These are phyloP conservation scores for Bryoerythrophyllum caledonicum DNA, from an alignment of 225 moss, liverwort and hornwort genomes.

Conservation along the genomic window DNA sequence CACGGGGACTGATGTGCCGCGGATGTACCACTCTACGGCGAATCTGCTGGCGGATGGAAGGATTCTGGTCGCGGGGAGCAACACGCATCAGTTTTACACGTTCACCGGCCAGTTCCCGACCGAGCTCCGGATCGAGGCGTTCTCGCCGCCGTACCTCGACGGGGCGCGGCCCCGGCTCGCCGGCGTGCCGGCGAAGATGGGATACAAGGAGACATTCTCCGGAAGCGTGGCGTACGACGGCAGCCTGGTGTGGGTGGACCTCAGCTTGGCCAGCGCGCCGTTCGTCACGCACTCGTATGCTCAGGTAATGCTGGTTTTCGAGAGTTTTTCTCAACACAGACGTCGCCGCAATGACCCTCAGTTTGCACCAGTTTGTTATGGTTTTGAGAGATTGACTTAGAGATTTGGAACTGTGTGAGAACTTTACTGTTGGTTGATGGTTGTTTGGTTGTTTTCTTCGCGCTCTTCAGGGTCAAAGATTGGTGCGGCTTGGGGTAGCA, in stretches of 20 bases:
- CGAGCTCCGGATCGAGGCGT: constrained; percentile 53
- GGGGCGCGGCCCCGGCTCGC: constrained; percentile 25
- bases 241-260: constrained; percentile 19
- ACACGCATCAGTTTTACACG: constrained; percentile 55
- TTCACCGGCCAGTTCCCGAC: constrained; percentile 46
- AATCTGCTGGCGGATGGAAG: constrained; percentile 51
- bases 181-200: background rate
- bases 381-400: too few relatives aligned
- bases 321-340: too few relatives aligned
- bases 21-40: constrained; percentile 55
- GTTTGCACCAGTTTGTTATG: too few relatives aligned
- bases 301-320: constrained; percentile 24
- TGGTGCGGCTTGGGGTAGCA: constrained; percentile 39
- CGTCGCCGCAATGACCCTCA: too few relatives aligned
- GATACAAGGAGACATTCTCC: constrained; percentile 24
- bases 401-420: too few relatives aligned
- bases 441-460: background rate
- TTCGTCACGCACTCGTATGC: constrained; percentile 64
- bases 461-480: constrained; percentile 42
- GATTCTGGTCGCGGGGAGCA: constrained; percentile 50
- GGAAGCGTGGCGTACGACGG: constrained; percentile 30
- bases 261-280: constrained; percentile 50
- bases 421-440: too few relatives aligned
- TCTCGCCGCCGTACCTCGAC: constrained; percentile 51
- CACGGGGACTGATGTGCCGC: constrained; percentile 20